phyloP scores from a whole-genome alignment of 176 grass and related monocot genomes.

The Pontederia paniculata region DNA sequence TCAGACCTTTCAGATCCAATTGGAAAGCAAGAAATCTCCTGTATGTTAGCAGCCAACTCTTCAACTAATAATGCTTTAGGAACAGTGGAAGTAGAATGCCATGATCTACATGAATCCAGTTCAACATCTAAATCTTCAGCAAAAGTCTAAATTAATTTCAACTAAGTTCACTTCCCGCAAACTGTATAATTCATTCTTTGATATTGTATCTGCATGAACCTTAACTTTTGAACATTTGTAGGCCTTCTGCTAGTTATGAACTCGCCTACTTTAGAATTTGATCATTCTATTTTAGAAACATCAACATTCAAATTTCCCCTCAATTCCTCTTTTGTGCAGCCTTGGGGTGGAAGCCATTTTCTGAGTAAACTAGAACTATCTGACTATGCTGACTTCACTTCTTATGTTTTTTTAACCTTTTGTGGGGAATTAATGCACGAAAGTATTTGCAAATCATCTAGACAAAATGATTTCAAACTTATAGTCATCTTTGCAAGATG shows the following conservation, averaged over 20 bases:
- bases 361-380: background rate
- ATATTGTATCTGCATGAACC: slow-evolving; percentile 14
- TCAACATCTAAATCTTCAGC: slow-evolving; percentile 23
- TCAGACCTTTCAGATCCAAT: slow-evolving; percentile 3
- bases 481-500: background rate
- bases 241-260: slow-evolving; percentile 4
- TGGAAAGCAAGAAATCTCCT: slow-evolving; percentile 5
- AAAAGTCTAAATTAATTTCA: slow-evolving; percentile 22
- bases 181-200: slow-evolving; percentile 6
- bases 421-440: too few species aligned
- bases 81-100: slow-evolving; percentile 19
- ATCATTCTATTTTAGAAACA: slow-evolving; percentile 12
- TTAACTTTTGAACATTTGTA: background rate
- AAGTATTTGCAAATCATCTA: too few species aligned
- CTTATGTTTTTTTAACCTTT: background rate
- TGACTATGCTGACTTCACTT: background rate
- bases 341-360: background rate
- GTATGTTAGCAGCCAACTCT: slow-evolving; percentile 32
- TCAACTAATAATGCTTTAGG: slow-evolving; percentile 31
- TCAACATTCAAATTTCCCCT: slow-evolving; percentile 22
- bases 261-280: slow-evolving; percentile 16
- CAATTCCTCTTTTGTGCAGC: slow-evolving; percentile 5
- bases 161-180: background rate
- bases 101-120: slow-evolving; percentile 21
- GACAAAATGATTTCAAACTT: background rate